Conservation (phyloP, 352 stramenopile genomes). For the Phytophthora pluvialis region DNA sequence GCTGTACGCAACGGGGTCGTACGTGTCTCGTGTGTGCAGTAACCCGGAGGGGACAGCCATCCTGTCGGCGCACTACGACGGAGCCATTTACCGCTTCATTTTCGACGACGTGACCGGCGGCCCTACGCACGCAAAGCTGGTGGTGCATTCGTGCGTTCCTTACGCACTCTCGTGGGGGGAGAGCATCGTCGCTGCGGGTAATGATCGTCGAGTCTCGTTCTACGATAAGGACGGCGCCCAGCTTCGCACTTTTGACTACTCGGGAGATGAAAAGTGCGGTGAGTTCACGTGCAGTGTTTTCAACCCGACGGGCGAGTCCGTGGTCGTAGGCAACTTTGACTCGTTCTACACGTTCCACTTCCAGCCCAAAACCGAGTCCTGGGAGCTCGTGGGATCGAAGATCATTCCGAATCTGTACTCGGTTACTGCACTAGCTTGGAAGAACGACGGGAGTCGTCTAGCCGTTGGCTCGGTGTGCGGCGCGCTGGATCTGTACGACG, state of each 20-base stretch:
- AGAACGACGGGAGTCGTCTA: constrained; percentile 89
- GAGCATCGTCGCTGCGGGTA: constrained; percentile 91
- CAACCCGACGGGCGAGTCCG: constrained; percentile 92
- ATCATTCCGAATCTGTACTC: constrained; percentile 93
- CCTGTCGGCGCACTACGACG: constrained; percentile 92
- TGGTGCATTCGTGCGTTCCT: constrained; percentile 87
- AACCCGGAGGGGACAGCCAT: constrained; percentile 89
- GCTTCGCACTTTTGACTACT: constrained; percentile 92
- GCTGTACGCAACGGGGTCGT: constrained; percentile 88
- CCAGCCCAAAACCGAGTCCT: constrained; percentile 84
- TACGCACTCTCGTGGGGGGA: constrained; percentile 93
- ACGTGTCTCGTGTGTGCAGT: constrained; percentile 85
- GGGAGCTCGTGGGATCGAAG: constrained; percentile 86
- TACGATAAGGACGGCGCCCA: constrained; percentile 91
- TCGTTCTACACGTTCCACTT: constrained; percentile 92
- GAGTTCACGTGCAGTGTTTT: constrained; percentile 85
- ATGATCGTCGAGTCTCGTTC: constrained; percentile 92
- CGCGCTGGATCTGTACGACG: constrained; percentile 92
- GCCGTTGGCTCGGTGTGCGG: constrained; percentile 92
- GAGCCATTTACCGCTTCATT: constrained; percentile 92
- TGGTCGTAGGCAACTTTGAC: constrained; percentile 95
- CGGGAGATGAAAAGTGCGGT: constrained; percentile 77
- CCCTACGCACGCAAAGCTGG: constrained; percentile 87
- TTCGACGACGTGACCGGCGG: constrained; percentile 90
- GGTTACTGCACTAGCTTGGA: constrained; percentile 93